These are phyloP conservation scores for Aspergillus neoniger DNA, from an alignment of 2,329 filamentous ascomycete species.

Conservation along the genomic window DNA sequence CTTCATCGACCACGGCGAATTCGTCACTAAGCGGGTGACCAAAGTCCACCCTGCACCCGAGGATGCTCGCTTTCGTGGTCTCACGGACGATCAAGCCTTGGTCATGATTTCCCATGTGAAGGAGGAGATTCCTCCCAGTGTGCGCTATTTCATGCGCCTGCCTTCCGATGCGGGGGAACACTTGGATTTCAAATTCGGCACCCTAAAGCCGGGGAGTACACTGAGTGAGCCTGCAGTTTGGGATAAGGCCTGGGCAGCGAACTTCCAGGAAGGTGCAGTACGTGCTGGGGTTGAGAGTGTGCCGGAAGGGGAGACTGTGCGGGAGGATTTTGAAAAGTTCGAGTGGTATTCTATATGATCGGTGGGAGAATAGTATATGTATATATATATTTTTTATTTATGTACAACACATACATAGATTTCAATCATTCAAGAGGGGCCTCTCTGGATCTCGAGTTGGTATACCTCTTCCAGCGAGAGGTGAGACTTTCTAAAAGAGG, in stretches of 20 bases:
- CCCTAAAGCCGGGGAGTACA: slow-evolving; percentile 23
- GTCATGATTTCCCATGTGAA: slow-evolving; percentile 90
- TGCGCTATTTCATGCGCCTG: slow-evolving; percentile 83
- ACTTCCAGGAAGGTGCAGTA: slow-evolving; percentile 13
- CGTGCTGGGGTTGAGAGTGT: not conserved
- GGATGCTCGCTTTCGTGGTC: slow-evolving; percentile 49
- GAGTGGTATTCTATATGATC: slow-evolving; percentile 23
- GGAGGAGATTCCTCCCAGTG: slow-evolving; percentile 83
- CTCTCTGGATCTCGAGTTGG: too few relatives aligned
- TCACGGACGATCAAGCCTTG: slow-evolving; percentile 73
- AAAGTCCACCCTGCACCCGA: not conserved
- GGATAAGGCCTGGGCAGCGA: slow-evolving; percentile 31
- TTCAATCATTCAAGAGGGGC: not conserved
- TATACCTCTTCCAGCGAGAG: too few relatives aligned
- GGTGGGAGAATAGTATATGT: not conserved
- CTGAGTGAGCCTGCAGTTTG: slow-evolving; percentile 29
- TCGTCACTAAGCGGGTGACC: not conserved
- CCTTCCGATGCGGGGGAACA: slow-evolving; percentile 49
- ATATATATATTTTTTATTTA: not conserved
- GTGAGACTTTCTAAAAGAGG: too few relatives aligned
- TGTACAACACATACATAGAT: not conserved
- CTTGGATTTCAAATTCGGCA: slow-evolving; percentile 36
- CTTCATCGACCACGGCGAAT: slow-evolving; percentile 70
- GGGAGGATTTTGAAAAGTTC: slow-evolving; percentile 17
- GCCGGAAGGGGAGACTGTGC: slow-evolving; percentile 1